Base-by-base conservation (phyloP, 106 monocot species). In the Ottelia alismoides region DNA sequence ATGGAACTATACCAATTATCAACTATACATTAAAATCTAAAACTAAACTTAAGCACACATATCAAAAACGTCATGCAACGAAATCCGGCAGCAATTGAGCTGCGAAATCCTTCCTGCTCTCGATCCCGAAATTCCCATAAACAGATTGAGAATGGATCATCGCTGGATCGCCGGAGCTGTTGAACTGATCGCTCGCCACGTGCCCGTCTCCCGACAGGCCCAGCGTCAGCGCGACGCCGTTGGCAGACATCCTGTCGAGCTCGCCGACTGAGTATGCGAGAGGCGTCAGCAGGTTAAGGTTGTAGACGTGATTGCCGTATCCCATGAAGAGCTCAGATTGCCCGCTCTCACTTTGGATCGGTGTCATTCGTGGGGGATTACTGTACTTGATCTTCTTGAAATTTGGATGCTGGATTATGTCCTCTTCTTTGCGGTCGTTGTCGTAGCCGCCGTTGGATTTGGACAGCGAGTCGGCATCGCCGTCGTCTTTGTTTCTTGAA, bases 61-160 rank as follows among this genome's bases (percentile, higher is more conserved):
- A n/a, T n/a, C n/a, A n/a, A n/a, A n/a, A n/a, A n/a, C n/a, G n/a
- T 60, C n/a, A 79, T 16, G 74, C 61, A 58, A 79, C 70, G 49
- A 66, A 70, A 52, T 74, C 74, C 58, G 73, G 74, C 17, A 79
- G 47, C 20, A 79, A 27, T 51, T 70, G 74, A 54, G 74, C 74
- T 12, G 74, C 65, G 55, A 79, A 71, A 52, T 74, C 70, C 66
- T 81, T 72, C 54, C 74, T 78, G 58, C 43, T 78, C 69, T 82
- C 81, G 22, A 78, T 72, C 51, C 66, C 52, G 44, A 68, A 62
- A 53, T 66, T 72, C 22, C 69, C 85, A 52, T 77, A 80, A 12
- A 47, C 72, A 64, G 49, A 69, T 7, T 73, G 28, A 23, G 73
- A 22, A 47, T 75, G 67, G 3, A 55, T 31, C 43, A 29, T 32